phyloP scores from a whole-genome alignment of 2,329 filamentous ascomycete genomes.

The Calcarisporium arbuscula region DNA sequence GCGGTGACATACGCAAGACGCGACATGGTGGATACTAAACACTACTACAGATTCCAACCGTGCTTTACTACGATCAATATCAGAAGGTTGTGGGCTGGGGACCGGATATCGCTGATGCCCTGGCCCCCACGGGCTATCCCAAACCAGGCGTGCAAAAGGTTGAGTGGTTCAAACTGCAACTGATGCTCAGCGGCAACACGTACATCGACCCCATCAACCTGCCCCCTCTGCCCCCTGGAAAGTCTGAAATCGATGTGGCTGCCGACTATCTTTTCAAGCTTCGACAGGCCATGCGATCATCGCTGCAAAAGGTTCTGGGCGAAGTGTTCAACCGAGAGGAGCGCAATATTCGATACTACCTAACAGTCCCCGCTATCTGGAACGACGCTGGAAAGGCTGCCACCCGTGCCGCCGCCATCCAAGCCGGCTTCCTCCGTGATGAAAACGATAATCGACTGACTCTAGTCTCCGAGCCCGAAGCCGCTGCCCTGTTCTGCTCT shows the following conservation, averaged over 20 bases:
- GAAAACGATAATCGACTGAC: constrained; percentile 97
- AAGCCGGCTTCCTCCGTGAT: constrained; percentile 92
- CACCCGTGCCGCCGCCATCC: constrained; percentile 89
- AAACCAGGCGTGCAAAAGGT: constrained; percentile 98
- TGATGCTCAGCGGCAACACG: constrained; percentile 97
- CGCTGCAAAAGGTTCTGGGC: constrained; percentile 90
- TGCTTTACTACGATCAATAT: constrained; percentile 99
- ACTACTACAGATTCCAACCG: constrained; percentile 77
- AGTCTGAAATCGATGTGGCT: constrained; percentile 98
- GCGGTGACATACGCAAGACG: no score
- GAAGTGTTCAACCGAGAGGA: constrained; percentile 98
- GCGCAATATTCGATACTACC: constrained; percentile 94
- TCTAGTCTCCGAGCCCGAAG: constrained; percentile 92
- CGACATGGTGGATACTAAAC: constrained; percentile 2
- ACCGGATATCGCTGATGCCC: constrained; percentile 92
- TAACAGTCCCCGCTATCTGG: constrained; percentile 99
- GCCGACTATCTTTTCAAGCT: constrained; percentile 98
- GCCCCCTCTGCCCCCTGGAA: constrained; percentile 90
- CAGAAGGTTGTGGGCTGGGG: constrained; percentile 99
- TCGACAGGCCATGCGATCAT: constrained; percentile 91
- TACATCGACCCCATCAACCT: constrained; percentile 99
- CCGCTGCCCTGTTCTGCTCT: constrained; percentile 93
- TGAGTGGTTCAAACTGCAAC: constrained; percentile 99
- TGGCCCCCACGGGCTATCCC: constrained; percentile 93
- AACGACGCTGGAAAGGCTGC: constrained; percentile 98